Base-by-base conservation (phyloP, 2,329 filamentous ascomycete genomes). In the Dothideomycetes sp. region DNA sequence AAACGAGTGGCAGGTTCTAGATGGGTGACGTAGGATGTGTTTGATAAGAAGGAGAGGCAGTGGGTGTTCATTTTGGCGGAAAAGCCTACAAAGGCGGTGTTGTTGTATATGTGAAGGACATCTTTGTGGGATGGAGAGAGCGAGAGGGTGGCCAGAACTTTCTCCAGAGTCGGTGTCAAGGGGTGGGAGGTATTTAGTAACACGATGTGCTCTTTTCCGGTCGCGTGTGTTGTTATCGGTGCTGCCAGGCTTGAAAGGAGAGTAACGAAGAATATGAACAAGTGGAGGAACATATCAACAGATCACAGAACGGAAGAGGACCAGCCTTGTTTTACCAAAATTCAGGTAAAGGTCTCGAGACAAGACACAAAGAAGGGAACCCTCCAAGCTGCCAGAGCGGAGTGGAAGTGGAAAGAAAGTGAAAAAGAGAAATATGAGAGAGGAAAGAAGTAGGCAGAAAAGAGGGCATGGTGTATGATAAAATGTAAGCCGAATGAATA, bases 1-100 rank as follows among this genome's bases (percentile, higher is more conserved):
- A 42, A 31, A 35, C 41, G 41, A 38, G 65, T 53, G 37, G 59
- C 55, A 47, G 64, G 56, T 45, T 68, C 66, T 10, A 70, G 58
- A 8, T 58, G 40, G 3, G 51, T 53, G 38, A 70, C 52, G 32
- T 66, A 62, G 8, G 49, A 44, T 57, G 66, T 60, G 39, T 52
- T 56, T 27, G 55, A 50, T 14, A 68, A 54, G 4, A 55, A 52
- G 27, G 59, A 50, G 11, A 62, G 52, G 46, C 61, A 63, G 41
- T 63, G 57, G 0, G 53, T 47, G 41, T 63, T 59, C 49, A 66
- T 63, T 12, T 55, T 54, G 7, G 64, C 55, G 31, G 59, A 49
- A 42, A 66, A 60, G 34, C 61, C 61, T 24, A 52, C 49, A 49
- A 65, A 62, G 11, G 52, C 57, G 32, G 51, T 55, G 47, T 65